These are phyloP conservation scores for Aspergillus sp. DNA, from an alignment of 2,329 filamentous ascomycete genomes.

Conservation along the genomic window DNA sequence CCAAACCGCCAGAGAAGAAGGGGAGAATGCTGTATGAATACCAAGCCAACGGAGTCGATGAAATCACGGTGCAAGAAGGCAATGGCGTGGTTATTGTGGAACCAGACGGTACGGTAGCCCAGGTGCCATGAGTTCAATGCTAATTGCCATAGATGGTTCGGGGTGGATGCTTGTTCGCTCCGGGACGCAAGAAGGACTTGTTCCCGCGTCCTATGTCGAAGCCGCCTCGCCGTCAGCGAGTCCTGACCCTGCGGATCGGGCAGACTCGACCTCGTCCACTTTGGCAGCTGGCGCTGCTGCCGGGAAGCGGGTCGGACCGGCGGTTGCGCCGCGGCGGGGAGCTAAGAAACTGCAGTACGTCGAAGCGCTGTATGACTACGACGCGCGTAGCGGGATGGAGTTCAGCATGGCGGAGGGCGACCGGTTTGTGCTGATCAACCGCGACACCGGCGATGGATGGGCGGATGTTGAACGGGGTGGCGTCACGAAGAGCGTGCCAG, in stretches of 20 bases:
- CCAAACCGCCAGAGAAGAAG: slow-evolving; percentile 46
- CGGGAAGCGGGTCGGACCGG: slow-evolving; percentile 77
- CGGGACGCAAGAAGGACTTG: slow-evolving; percentile 66
- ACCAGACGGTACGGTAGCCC: slow-evolving; percentile 82
- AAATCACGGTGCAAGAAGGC: slow-evolving; percentile 71
- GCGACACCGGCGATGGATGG: slow-evolving; percentile 90
- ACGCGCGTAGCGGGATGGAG: slow-evolving; percentile 74
- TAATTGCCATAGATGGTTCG: slow-evolving; percentile 68
- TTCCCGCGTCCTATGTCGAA: slow-evolving; percentile 81
- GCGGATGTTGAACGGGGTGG: slow-evolving; percentile 91
- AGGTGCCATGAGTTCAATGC: too few species aligned
- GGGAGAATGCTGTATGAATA: slow-evolving; percentile 89
- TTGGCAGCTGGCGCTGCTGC: slow-evolving; percentile 51
- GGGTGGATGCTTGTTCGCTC: slow-evolving; percentile 83
- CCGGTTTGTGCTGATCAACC: slow-evolving; percentile 77
- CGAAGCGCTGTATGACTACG: slow-evolving; percentile 86
- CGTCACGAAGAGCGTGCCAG: slow-evolving; percentile 77
- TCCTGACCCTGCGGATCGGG: slow-evolving; percentile 42
- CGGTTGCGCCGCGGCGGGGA: slow-evolving; percentile 78
- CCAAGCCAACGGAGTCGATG: slow-evolving; percentile 68
- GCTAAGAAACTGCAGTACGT: slow-evolving; percentile 93
- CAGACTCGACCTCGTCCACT: slow-evolving; percentile 62
- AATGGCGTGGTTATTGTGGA: slow-evolving; percentile 70
- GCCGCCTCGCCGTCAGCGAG: slow-evolving; percentile 36
- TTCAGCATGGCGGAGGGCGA: slow-evolving; percentile 88